A percentile compares a stretch with the other conserved stretches of the same genome.
Conservation (phyloP, 495 filamentous ascomycete genomes). For the Tetracladium marchalianum region DNA sequence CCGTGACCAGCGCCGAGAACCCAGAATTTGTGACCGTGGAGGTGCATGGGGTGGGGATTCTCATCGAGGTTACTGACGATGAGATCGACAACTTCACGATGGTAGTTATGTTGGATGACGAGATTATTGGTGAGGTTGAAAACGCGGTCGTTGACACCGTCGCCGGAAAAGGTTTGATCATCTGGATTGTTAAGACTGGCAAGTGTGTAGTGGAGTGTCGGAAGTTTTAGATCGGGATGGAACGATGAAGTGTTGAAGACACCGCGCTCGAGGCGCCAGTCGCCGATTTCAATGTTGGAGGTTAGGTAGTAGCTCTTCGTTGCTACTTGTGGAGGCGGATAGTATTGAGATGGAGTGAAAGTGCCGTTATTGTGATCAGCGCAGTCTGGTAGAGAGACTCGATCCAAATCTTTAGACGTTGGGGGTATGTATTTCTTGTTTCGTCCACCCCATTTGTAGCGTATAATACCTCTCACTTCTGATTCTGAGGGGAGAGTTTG, state of each 20-base stretch:
- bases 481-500: slow-evolving; percentile 31
- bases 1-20: slow-evolving; percentile 45
- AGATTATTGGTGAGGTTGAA: slow-evolving; percentile 37
- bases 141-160: slow-evolving; percentile 41
- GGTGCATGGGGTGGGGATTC: slow-evolving; percentile 54
- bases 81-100: slow-evolving; percentile 45
- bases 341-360: slow-evolving; percentile 28
- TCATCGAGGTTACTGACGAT: slow-evolving; percentile 54
- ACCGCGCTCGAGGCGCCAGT: slow-evolving; percentile 42
- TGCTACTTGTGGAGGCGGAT: slow-evolving; percentile 29
- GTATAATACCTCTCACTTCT: slow-evolving; percentile 45
- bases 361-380: slow-evolving; percentile 32
- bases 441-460: slow-evolving; percentile 26
- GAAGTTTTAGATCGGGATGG: slow-evolving; percentile 31
- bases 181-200: slow-evolving; percentile 33
- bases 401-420: slow-evolving; percentile 26
- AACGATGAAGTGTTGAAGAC: slow-evolving; percentile 46
- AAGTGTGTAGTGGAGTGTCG: slow-evolving; percentile 33
- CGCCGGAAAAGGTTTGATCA: slow-evolving; percentile 36
- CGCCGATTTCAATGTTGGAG: slow-evolving; percentile 44
- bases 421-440: slow-evolving; percentile 21
- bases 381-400: slow-evolving; percentile 30
- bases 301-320: slow-evolving; percentile 38
- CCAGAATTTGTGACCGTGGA: slow-evolving; percentile 55
- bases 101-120: slow-evolving; percentile 27